Conservation (phyloP, 129 eudicot genomes). For the Apium graveolens region DNA sequence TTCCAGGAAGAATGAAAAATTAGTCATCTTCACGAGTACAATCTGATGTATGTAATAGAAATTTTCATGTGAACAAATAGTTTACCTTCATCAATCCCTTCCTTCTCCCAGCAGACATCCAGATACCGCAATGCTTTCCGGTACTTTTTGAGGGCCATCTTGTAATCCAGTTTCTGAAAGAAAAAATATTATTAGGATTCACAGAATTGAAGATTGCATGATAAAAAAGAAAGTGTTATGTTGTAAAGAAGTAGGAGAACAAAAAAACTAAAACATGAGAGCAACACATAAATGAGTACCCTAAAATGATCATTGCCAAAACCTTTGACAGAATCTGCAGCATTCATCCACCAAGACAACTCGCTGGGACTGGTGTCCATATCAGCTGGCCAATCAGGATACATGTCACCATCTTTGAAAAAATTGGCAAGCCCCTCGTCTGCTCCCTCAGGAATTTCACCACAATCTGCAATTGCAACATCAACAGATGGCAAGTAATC, state of each 20-base stretch:
- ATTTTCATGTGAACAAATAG: background rate
- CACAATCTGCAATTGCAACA: constrained; percentile 71
- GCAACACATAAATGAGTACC: constrained; percentile 25
- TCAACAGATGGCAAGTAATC: constrained; percentile 56
- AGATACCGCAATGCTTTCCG: constrained; percentile 89
- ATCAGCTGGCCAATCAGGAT: constrained; percentile 92
- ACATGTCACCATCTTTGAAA: constrained; percentile 79
- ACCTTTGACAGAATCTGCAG: constrained; percentile 66
- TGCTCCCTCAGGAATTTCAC: constrained; percentile 74
- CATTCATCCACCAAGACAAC: constrained; percentile 80
- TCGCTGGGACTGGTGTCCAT: constrained; percentile 54
- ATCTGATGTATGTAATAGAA: background rate
- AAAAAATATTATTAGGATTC: background rate
- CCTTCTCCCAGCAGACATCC: constrained; percentile 95
- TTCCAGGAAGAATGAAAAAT: background rate
- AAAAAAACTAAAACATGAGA: no score
- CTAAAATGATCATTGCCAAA: constrained; percentile 78
- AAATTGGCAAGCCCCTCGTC: constrained; percentile 78
- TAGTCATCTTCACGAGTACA: background rate
- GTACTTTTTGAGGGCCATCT: constrained; percentile 86
- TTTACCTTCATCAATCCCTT: constrained; percentile 89
- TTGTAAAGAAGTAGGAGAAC: background rate
- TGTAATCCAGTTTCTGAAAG: constrained; percentile 78
- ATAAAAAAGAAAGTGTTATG: background rate
- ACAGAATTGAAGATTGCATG: background rate